Percentiles rank a stretch among this genome's conserved stretches.
Evolutionary conservation across 805 yeast species (phyloP).

Genomic region (Teunomyces panamensis): DNA sequence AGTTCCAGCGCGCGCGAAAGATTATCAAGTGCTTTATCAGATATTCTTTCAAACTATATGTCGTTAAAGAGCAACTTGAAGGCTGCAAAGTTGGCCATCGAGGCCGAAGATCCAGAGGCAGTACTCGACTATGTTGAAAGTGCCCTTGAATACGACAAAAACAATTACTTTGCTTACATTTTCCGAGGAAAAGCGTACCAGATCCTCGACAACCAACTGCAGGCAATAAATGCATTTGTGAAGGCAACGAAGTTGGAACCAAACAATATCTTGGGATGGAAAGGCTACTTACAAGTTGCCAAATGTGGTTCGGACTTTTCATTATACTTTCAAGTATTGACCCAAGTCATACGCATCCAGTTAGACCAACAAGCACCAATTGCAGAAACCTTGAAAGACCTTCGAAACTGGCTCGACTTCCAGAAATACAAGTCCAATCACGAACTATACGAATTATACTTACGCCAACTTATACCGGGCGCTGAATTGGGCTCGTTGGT

Average conservation of each 20-base stretch:
- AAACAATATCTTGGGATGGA: slow-evolving; percentile 68
- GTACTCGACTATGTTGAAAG: slow-evolving; percentile 57
- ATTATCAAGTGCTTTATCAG: neutral
- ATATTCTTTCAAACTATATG: slow-evolving; percentile 9
- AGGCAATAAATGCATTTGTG: slow-evolving; percentile 44
- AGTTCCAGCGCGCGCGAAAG: too few species aligned
- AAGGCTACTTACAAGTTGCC: slow-evolving; percentile 61
- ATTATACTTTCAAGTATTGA: slow-evolving; percentile 47
- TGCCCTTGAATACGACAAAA: slow-evolving; percentile 53
- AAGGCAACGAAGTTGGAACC: slow-evolving; percentile 51
- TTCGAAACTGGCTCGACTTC: slow-evolving; percentile 44
- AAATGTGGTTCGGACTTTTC: slow-evolving; percentile 35
- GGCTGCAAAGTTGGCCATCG: slow-evolving; percentile 46
- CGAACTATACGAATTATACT: slow-evolving; percentile 45
- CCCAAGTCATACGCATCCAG: slow-evolving; percentile 42
- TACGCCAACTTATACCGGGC: slow-evolving; percentile 55
- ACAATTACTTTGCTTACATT: slow-evolving; percentile 63
- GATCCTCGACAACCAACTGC: slow-evolving; percentile 32
- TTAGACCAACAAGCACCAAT: slow-evolving; percentile 42
- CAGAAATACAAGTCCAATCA: slow-evolving; percentile 25
- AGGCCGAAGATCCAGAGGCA: slow-evolving; percentile 55
- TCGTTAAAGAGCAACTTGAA: slow-evolving; percentile 30
- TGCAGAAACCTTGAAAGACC: slow-evolving; percentile 48
- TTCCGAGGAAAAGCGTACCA: slow-evolving; percentile 71
- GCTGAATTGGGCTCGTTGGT: slow-evolving; percentile 50